Evolutionary conservation across 2,329 filamentous ascomycete genomes (phyloP).

Genomic region (Aspergillus texensis): DNA sequence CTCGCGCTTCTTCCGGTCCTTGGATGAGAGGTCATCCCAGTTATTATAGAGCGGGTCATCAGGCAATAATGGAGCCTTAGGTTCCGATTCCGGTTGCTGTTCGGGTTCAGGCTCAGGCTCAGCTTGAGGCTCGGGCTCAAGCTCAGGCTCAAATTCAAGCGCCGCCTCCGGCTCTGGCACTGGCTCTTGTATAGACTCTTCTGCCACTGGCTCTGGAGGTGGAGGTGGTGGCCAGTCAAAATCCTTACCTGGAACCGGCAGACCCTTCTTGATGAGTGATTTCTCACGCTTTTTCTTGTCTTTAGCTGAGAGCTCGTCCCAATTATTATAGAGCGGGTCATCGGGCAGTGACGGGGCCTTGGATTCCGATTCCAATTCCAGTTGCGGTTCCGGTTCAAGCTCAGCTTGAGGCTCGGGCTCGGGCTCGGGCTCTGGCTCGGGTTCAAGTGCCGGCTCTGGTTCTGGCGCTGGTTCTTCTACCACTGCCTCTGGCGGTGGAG

Average conservation of each 20-base stretch:
- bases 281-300: slow-evolving; percentile 50
- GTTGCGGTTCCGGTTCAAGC: slow-evolving; percentile 31
- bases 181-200: slow-evolving; percentile 22
- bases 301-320: slow-evolving; percentile 39
- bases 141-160: slow-evolving; percentile 19
- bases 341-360: slow-evolving; percentile 30
- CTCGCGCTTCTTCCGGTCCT: slow-evolving; percentile 51
- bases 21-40: slow-evolving; percentile 39
- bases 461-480: slow-evolving; percentile 13
- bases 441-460: slow-evolving; percentile 28
- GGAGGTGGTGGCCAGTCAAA: slow-evolving; percentile 25
- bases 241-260: slow-evolving; percentile 33
- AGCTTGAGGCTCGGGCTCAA: not conserved
- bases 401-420: not conserved
- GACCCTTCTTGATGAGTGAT: slow-evolving; percentile 28
- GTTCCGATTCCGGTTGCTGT: slow-evolving; percentile 22
- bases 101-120: slow-evolving; percentile 24
- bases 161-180: slow-evolving; percentile 22
- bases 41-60: slow-evolving; percentile 41
- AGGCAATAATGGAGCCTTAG: slow-evolving; percentile 31
- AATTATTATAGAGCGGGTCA: slow-evolving; percentile 41
- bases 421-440: not conserved
- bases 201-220: slow-evolving; percentile 12
- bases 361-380: slow-evolving; percentile 7
- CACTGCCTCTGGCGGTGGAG: slow-evolving; percentile 13